Base-by-base conservation (phyloP, 257 asterid genomes). In the Orobanche coerulescens region DNA sequence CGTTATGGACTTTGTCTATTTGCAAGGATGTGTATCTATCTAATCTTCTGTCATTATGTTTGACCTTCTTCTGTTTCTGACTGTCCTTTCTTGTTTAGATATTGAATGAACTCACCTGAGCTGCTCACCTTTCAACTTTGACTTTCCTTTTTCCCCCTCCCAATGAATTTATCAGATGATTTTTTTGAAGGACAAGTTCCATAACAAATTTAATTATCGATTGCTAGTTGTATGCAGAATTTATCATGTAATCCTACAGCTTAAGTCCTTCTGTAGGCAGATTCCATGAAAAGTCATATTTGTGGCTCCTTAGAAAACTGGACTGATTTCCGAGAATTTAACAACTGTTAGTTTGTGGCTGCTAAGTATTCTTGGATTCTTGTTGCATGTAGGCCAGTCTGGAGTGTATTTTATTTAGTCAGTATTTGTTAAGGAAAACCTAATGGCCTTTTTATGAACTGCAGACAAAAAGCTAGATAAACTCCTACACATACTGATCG, bases 361-460 rank as follows among this genome's bases (percentile, higher is more conserved):
- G 36, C 34, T 19, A 51, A 66, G 48, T 13, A 28, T 43, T 55
- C 6, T 19, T 19, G 12, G 24, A 43, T 30, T 14, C 39, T 44
- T 64, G 34, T 19, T 55, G 64, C 58, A 22, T 34, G n/a, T 36
- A 57, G 33, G 62, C 19, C 39, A 51, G 52, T 68, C 61, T 59
- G 58, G 22, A 4, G 42, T 58, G 65, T 43, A 37, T 64, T 18
- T 56, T 51, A 24, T 31, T 49, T 49, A 15, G 23, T 50, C 39
- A 5, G 42, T 44, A 66, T 56, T 6, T 56, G 16, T 42, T 18
- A 16, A 18, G n/a, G 52, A 46, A 26, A 46, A 8, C 24, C 26
- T 18, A 14, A 46, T 19, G 26, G 26, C 9, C 2, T 24, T n/a
- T 24, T n/a, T 33, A 14, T 22, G 18, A 34, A 12, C 46, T 61